Base-by-base conservation (phyloP, 306 rosid genomes). In the Amphicarpaea edgeworthii region DNA sequence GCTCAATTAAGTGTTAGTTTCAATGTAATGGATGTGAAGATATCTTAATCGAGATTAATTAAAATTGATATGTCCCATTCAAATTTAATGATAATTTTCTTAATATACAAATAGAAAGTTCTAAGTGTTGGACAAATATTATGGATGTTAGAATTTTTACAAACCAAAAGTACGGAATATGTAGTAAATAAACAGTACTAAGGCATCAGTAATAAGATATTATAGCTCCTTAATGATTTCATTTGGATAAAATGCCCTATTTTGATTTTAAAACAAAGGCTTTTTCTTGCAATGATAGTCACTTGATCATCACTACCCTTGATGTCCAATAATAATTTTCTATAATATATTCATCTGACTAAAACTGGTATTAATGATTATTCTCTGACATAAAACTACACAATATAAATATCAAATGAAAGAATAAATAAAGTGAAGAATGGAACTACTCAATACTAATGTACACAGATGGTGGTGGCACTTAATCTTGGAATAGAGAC, bases 401-500 rank as follows among this genome's bases (percentile, higher is more conserved):
- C 1, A n/a, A 34, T 21, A 64, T 50, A 34, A 12, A 40, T 50
- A 15, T 12, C 15, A 19, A 50, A 64, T 21, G 65, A 75, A 63
- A 50, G 42, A 75, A 75, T 64, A 37, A 62, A 63, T 37, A 79
- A 64, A 59, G 42, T 8, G 1, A 57, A 26, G 60, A 51, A 51
- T 7, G 30, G 8, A 57, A 26, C 63, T 57, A 59, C 66, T 59
- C 66, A 28, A 59, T 30, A 59, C 42, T 59, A 59, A 59, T 59
- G 66, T 30, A 26, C 20, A n/a, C n/a, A n/a, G n/a, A n/a, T 59
- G 65, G 40, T 34, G 8, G 9, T 34, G 40, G 40, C 9, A 34
- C 40, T 34, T 55, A 59, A 51, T 75, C 28, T 59, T 41, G 53
- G 63, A 77, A 82, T 47, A 59, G 60, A 43, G 75, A 62, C 34